Percentiles rank a stretch among this genome's conserved stretches.
Conservation (phyloP, 345 rosid species). For the Gossypium thurberi region DNA sequence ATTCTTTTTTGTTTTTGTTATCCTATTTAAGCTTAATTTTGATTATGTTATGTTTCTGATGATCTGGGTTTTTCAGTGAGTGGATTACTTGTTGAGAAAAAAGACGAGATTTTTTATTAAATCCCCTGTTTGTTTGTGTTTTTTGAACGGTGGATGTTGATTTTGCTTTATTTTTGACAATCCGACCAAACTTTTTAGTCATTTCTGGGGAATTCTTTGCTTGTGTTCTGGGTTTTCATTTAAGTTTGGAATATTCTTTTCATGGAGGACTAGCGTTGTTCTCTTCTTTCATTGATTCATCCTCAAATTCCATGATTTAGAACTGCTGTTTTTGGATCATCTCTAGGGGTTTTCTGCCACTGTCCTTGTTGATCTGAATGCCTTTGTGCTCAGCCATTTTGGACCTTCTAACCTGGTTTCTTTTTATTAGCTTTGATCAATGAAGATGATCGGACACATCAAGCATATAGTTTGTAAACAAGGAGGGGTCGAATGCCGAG, state of each 20-base stretch:
- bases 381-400: constrained; percentile 12
- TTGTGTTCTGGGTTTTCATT: constrained; percentile 33
- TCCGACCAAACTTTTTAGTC: constrained; percentile 15
- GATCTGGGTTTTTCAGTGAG: constrained; percentile 27
- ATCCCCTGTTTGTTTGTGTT: constrained; percentile 28
- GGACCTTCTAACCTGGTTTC: constrained; percentile 15
- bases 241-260: constrained; percentile 35
- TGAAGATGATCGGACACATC: constrained; percentile 11
- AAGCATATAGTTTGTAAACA: neutral
- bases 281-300: constrained; percentile 3
- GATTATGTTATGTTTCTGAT: constrained; percentile 18
- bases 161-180: constrained; percentile 18
- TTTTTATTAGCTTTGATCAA: constrained; percentile 3
- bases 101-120: constrained; percentile 8
- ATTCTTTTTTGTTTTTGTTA: constrained; percentile 6
- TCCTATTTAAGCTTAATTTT: constrained; percentile 17
- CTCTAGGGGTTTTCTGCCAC: constrained; percentile 5
- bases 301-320: neutral
- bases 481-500: neutral
- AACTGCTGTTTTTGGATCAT: neutral
- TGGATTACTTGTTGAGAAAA: neutral
- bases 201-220: constrained; percentile 29
- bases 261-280: constrained; percentile 35
- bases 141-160: constrained; percentile 10
- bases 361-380: constrained; percentile 1